phyloP scores from a whole-genome alignment of 345 rosid genomes.

The Mangifera indica region DNA sequence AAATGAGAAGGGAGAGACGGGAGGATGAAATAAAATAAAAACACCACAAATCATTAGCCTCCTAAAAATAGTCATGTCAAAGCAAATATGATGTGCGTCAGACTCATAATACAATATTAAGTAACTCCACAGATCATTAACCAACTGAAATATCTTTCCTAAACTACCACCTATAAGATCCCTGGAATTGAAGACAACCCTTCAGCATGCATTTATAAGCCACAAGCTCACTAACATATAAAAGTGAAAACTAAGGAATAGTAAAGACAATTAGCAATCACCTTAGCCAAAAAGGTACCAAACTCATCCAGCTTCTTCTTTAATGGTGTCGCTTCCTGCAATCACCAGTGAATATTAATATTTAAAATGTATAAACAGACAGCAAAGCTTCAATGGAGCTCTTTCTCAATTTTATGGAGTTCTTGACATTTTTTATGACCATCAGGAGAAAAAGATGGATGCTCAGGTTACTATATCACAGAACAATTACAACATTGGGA shows the following conservation, averaged over 20 bases:
- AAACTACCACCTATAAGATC: not conserved
- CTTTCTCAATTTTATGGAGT: not conserved
- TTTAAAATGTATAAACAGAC: conserved; percentile 3
- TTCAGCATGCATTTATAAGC: not conserved
- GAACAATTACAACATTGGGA: not conserved
- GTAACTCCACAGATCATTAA: not conserved
- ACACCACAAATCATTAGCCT: not conserved
- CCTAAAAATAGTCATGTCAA: not conserved
- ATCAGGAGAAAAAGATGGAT: not conserved
- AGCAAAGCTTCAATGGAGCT: not conserved
- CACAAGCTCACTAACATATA: not conserved
- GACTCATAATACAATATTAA: no score
- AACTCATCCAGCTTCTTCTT: conserved; percentile 98
- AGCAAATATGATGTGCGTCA: not conserved
- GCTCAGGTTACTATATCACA: not conserved
- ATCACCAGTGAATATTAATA: conserved; percentile 25
- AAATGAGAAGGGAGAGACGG: not conserved
- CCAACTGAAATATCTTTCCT: not conserved
- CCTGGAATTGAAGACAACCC: not conserved
- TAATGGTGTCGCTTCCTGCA: conserved; percentile 93
- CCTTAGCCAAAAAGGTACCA: conserved; percentile 98
- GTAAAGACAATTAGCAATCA: conserved; percentile 27
- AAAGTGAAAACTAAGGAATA: not conserved
- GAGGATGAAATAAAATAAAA: not conserved
- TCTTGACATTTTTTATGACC: not conserved